Evolutionary conservation across 2,329 filamentous ascomycete genomes (phyloP).

Genomic region (Aspergillus phoenicis): DNA sequence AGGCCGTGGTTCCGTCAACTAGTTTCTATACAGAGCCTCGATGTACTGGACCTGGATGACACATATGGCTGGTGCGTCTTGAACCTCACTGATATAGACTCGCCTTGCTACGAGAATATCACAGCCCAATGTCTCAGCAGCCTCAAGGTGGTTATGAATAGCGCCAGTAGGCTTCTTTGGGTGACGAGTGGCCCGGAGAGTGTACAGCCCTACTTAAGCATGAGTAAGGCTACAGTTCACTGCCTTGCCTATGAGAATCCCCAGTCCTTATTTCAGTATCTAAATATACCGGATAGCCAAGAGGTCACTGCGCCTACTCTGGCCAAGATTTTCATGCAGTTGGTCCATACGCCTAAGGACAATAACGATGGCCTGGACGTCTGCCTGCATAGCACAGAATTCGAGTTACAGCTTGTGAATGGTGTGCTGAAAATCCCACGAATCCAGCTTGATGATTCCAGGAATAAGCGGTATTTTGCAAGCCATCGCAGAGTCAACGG

Average conservation of each 20-base stretch:
- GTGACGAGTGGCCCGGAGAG: constrained; percentile 9
- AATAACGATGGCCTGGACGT: neutral
- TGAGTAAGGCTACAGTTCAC: constrained; percentile 7
- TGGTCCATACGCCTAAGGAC: neutral
- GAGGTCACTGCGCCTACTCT: neutral
- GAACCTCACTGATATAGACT: neutral
- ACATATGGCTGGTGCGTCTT: neutral
- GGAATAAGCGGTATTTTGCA: neutral
- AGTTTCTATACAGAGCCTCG: neutral
- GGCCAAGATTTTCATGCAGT: neutral
- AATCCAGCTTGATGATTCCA: neutral
- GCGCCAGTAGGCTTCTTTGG: constrained; percentile 4
- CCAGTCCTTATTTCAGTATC: constrained; percentile 1
- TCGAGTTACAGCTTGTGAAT: neutral
- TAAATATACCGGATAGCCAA: neutral
- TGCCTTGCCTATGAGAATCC: constrained; percentile 6
- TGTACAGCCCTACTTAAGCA: neutral
- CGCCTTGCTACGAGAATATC: neutral
- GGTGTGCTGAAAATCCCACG: neutral
- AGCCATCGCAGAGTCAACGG: neutral
- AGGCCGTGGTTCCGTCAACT: neutral
- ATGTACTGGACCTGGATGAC: neutral
- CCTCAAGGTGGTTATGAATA: neutral
- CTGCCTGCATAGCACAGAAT: constrained; percentile 1
- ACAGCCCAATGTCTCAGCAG: neutral